Conservation (phyloP, 176 grass and related monocot species). For the Carex kokanica region DNA sequence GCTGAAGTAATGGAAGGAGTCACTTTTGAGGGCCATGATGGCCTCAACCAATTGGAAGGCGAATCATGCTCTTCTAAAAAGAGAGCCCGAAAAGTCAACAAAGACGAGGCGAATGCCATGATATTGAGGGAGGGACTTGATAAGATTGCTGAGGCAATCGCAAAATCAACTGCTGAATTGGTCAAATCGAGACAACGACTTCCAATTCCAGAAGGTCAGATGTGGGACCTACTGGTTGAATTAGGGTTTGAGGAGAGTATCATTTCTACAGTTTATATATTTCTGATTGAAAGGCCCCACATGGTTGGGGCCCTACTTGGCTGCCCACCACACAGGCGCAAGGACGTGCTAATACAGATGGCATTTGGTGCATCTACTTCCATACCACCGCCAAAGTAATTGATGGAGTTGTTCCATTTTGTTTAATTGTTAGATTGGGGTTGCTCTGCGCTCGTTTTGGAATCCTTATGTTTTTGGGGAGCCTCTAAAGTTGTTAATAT, state of each 20-base stretch:
- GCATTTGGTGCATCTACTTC: slow-evolving; percentile 25
- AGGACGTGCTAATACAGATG: slow-evolving; percentile 30
- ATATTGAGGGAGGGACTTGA: slow-evolving; percentile 26
- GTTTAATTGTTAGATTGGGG: background rate
- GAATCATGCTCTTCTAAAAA: slow-evolving; percentile 27
- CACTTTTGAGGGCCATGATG: slow-evolving; percentile 22
- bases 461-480: no score
- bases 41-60: slow-evolving; percentile 12
- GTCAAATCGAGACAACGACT: slow-evolving; percentile 21
- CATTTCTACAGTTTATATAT: slow-evolving; percentile 28
- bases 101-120: slow-evolving; percentile 8
- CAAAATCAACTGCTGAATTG: slow-evolving; percentile 17
- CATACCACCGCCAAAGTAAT: background rate
- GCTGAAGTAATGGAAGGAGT: slow-evolving; percentile 1
- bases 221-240: slow-evolving; percentile 27
- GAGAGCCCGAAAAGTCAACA: slow-evolving; percentile 14
- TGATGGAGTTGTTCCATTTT: background rate
- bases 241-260: slow-evolving; percentile 29
- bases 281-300: slow-evolving; percentile 26
- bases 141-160: slow-evolving; percentile 17
- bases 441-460: no score
- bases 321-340: slow-evolving; percentile 11
- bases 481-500: background rate
- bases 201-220: slow-evolving; percentile 28
- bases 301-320: slow-evolving; percentile 24